Evolutionary conservation across 1,284 basidiomycete species (phyloP).

Genomic region (Neolentinus lepideus): DNA sequence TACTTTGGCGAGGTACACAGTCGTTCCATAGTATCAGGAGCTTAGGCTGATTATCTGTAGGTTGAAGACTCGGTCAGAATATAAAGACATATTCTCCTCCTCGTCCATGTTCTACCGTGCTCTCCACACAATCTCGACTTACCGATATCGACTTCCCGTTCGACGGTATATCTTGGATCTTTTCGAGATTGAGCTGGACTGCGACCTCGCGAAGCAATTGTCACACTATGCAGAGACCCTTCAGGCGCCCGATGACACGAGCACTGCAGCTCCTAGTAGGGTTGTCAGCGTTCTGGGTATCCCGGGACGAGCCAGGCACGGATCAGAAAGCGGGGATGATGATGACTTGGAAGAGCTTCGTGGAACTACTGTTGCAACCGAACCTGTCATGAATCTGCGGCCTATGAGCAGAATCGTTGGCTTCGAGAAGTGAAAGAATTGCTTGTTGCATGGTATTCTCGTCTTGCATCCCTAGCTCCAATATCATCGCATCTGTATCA

Average conservation of each 20-base stretch:
- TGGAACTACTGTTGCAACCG: conserved; percentile 28
- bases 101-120: conserved; percentile 78
- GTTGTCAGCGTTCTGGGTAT: conserved; percentile 52
- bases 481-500: neutral
- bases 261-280: conserved; percentile 31
- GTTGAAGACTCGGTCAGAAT: conserved; percentile 76
- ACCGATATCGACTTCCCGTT: conserved; percentile 86
- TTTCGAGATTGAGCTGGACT: conserved; percentile 77
- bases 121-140: conserved; percentile 78
- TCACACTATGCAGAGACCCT: conserved; percentile 41
- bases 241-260: conserved; percentile 6
- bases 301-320: conserved; percentile 35
- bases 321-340: conserved; percentile 59
- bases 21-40: neutral
- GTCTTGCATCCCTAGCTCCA: neutral
- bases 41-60: conserved; percentile 29
- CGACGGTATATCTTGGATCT: conserved; percentile 89
- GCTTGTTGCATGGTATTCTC: neutral
- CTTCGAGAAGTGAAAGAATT: conserved; percentile 27
- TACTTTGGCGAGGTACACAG: conserved; percentile 68
- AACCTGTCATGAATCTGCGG: conserved; percentile 42
- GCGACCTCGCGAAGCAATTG: conserved; percentile 45
- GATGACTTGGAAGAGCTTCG: conserved; percentile 43
- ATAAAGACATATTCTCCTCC: conserved; percentile 71
- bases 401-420: conserved; percentile 56